A percentile compares a stretch with the other conserved stretches of the same genome.
Evolutionary conservation across 805 yeast genomes (phyloP).

Genomic region (Suhomyces pyralidae): DNA sequence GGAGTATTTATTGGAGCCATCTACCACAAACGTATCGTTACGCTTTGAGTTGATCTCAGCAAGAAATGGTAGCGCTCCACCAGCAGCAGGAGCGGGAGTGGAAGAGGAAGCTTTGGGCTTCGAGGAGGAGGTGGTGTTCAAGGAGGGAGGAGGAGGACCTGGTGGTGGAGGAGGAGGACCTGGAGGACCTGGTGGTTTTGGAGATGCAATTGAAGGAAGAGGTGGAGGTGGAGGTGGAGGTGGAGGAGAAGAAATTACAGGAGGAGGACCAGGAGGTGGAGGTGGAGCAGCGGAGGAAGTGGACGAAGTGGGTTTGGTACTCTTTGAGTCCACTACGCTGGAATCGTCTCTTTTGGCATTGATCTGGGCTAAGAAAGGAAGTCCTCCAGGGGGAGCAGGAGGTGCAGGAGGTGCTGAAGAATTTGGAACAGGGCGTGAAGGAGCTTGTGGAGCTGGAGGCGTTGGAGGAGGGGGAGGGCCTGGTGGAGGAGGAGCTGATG

Average conservation of each 20-base stretch:
- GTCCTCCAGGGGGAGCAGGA: conserved; percentile 29
- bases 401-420: conserved; percentile 13
- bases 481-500: conserved; percentile 12
- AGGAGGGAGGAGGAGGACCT: conserved; percentile 11
- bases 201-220: conserved; percentile 13
- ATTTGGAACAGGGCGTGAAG: not conserved
- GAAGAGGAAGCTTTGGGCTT: conserved; percentile 6
- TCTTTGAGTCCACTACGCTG: conserved; percentile 34
- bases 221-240: conserved; percentile 4
- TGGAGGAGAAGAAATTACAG: conserved; percentile 1
- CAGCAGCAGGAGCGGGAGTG: conserved; percentile 20
- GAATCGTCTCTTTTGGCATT: conserved; percentile 48
- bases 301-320: conserved; percentile 11
- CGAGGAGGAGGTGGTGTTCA: conserved; percentile 2
- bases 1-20: conserved; percentile 19
- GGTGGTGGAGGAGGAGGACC: no score
- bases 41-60: conserved; percentile 50
- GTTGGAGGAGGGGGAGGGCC: conserved; percentile 12
- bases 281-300: conserved; percentile 7
- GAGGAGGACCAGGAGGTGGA: conserved; percentile 18
- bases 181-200: conserved; percentile 11
- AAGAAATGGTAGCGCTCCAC: conserved; percentile 45
- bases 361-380: conserved; percentile 51
- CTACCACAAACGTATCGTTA: conserved; percentile 46
- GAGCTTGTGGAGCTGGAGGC: conserved; percentile 6